These are phyloP conservation scores for Jaltomata sinuosa DNA, from an alignment of 257 asterid genomes.

Conservation along the genomic window DNA sequence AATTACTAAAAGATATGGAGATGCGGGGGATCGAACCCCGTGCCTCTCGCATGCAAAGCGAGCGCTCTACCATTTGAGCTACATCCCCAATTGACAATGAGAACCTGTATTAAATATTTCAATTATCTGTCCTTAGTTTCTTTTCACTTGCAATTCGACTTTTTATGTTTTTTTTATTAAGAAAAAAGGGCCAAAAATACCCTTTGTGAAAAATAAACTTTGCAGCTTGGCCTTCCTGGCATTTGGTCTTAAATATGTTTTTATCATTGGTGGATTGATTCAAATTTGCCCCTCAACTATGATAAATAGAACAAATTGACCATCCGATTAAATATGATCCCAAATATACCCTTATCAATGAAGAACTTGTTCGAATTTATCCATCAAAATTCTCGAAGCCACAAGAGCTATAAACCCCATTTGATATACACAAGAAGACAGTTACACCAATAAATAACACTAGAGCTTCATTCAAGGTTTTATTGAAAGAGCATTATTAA, in stretches of 20 bases:
- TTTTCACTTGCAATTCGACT: too few species aligned
- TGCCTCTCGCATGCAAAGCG: conserved; percentile 99
- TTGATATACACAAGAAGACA: not conserved
- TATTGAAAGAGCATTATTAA: not conserved
- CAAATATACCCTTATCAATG: not conserved
- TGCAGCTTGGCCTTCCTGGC: not conserved
- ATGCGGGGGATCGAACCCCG: conserved; percentile 87
- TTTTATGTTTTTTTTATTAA: too few species aligned
- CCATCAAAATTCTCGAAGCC: not conserved
- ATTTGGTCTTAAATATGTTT: too few species aligned
- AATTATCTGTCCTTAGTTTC: too few species aligned
- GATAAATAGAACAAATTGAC: not conserved
- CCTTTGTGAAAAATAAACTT: too few species aligned
- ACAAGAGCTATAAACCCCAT: not conserved
- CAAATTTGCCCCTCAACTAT: not conserved
- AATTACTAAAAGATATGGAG: conserved; percentile 24
- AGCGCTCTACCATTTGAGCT: conserved; percentile 99
- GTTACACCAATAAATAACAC: not conserved
- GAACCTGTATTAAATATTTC: too few species aligned
- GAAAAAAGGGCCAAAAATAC: too few species aligned
- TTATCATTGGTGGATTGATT: not conserved
- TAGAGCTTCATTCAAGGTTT: not conserved
- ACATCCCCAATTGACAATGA: conserved; percentile 78
- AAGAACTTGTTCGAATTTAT: not conserved
- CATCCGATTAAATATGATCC: not conserved